Evolutionary conservation across 768 basidiomycete genomes (phyloP).

Genomic region (Suillus paluster): DNA sequence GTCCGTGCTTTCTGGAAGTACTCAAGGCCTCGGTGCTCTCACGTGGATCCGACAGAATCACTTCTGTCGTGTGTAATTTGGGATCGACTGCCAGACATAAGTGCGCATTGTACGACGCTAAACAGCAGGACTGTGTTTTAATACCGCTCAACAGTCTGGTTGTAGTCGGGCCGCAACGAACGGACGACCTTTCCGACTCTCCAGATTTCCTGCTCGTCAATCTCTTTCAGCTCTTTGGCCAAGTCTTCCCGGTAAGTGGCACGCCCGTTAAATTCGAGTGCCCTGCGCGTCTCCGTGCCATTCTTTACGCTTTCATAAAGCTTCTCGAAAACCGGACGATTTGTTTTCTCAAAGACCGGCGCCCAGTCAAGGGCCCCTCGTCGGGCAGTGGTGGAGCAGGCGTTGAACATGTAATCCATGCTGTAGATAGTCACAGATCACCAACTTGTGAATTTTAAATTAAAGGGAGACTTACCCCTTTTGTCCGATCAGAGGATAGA

Average conservation of each 20-base stretch:
- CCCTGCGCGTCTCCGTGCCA: slow-evolving; percentile 96
- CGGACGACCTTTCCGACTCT: slow-evolving; percentile 94
- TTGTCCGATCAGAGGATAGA: slow-evolving; percentile 95
- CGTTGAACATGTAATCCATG: slow-evolving; percentile 99
- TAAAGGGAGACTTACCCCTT: slow-evolving; percentile 66
- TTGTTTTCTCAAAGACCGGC: slow-evolving; percentile 93
- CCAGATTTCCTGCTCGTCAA: slow-evolving; percentile 99
- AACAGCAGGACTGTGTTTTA: not conserved
- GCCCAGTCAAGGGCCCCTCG: slow-evolving; percentile 99
- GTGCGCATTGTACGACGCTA: too few species aligned
- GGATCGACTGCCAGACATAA: too few species aligned
- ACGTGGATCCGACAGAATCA: too few species aligned
- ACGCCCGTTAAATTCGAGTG: slow-evolving; percentile 94
- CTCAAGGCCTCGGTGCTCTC: too few species aligned
- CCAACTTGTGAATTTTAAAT: not conserved
- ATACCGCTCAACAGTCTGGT: not conserved
- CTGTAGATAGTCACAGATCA: slow-evolving; percentile 42
- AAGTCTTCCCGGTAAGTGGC: slow-evolving; percentile 92
- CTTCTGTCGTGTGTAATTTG: too few species aligned
- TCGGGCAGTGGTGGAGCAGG: slow-evolving; percentile 98
- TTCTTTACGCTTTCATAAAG: slow-evolving; percentile 94
- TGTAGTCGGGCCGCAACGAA: slow-evolving; percentile 84
- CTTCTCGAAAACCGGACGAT: slow-evolving; percentile 91
- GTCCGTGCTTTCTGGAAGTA: too few species aligned
- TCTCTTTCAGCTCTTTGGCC: slow-evolving; percentile 89